phyloP scores from a whole-genome alignment of 1,284 basidiomycete genomes.

The Gomphus sp. region DNA sequence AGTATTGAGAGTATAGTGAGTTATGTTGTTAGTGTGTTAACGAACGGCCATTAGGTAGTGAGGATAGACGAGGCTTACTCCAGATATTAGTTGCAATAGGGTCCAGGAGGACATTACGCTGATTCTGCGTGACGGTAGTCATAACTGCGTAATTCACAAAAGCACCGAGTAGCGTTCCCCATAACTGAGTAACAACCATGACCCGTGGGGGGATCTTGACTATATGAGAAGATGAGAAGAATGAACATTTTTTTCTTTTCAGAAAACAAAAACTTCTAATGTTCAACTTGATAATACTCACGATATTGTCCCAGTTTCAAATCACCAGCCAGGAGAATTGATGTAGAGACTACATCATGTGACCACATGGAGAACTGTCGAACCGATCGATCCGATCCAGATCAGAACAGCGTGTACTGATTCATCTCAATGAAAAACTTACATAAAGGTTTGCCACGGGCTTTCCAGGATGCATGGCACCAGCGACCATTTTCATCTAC shows the following conservation, averaged over 20 bases:
- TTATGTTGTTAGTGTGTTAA: neutral
- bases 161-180: slow-evolving; percentile 52
- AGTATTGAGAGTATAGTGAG: slow-evolving; percentile 16
- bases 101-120: slow-evolving; percentile 41
- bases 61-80: slow-evolving; percentile 22
- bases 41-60: too few relatives aligned
- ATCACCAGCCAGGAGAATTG: slow-evolving; percentile 42
- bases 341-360: slow-evolving; percentile 46
- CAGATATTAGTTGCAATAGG: slow-evolving; percentile 50
- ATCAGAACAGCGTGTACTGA: neutral
- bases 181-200: slow-evolving; percentile 60
- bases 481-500: slow-evolving; percentile 56
- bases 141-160: slow-evolving; percentile 35
- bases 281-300: neutral
- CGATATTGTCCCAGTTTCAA: slow-evolving; percentile 69
- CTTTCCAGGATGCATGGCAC: slow-evolving; percentile 50
- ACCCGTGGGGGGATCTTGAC: slow-evolving; percentile 66
- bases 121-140: slow-evolving; percentile 42
- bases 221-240: neutral
- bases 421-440: slow-evolving; percentile 13
- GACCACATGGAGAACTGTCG: slow-evolving; percentile 57
- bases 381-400: neutral
- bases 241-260: too few relatives aligned
- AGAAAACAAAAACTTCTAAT: too few relatives aligned
- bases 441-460: slow-evolving; percentile 62